Evolutionary conservation across 2,329 filamentous ascomycete species (phyloP), one percentile per base, ranked within the genome.

Genomic region (Hypoxylon sp.): DNA sequence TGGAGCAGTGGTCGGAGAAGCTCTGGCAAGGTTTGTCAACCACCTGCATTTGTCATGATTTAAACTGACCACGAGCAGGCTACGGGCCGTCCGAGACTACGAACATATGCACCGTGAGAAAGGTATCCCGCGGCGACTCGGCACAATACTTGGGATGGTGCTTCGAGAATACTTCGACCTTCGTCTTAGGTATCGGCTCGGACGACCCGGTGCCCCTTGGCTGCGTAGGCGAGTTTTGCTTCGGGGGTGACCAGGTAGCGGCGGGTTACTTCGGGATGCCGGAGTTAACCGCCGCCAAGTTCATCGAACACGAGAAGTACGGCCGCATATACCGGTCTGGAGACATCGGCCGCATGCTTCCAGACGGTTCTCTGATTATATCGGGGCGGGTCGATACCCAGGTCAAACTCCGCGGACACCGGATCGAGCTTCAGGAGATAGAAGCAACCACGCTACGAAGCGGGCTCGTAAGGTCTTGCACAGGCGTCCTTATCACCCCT

Each of bases 71-170:
- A 29, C 11, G n/a, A 8, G 27, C 29, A 79, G 77, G 87, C 0
- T 96, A 96, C 62, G 91, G 91, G 0, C 91, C 92, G 0, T 91
- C 89, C 0, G 92, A 96, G 72, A 92, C 89, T 0, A 96, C 91
- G 1, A 96, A 96, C 64, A 92, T 96, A 17, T 96, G 91, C 74
- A 92, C 89, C 0, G 83, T 94, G 7, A 88, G 87, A 58, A 79
- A 82, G 33, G 86, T 94, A 70, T 73, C 77, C 0, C 63, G 66
- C 0, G 74, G 77, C 0, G 85, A 92, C 66, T 75, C 82, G 17
- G 84, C 90, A 47, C 88, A 87, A 59, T 92, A 93, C 65, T 86
- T 97, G n/a, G 93, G 93, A 0, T 81, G 79, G 57, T 83, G 87
- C 0, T 84, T 97, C 23, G 76, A 80, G 8, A 96, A 94, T 59